Percentiles rank a stretch among this genome's conserved stretches.
These are phyloP conservation scores for Peronospora belbahrii DNA, from an alignment of 352 stramenopile species.

Conservation along the genomic window DNA sequence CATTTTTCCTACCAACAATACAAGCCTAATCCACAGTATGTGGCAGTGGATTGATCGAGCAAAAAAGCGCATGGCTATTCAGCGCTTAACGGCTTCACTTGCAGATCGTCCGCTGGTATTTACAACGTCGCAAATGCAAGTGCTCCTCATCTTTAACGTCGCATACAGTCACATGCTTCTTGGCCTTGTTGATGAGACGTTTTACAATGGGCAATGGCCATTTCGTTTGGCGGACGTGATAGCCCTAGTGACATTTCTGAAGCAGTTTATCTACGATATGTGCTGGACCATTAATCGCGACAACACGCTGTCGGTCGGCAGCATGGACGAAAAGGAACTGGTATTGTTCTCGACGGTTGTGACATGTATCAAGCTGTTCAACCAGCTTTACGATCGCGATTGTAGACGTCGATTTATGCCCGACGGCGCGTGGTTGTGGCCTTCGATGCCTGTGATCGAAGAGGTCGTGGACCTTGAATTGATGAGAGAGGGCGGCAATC, in stretches of 20 bases:
- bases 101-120: slow-evolving; percentile 10
- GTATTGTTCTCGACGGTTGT: slow-evolving; percentile 42
- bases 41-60: slow-evolving; percentile 30
- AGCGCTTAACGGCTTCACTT: slow-evolving; percentile 3
- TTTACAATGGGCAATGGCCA: slow-evolving; percentile 57
- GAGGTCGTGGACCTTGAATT: slow-evolving; percentile 57
- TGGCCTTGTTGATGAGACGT: slow-evolving; percentile 57
- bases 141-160: slow-evolving; percentile 54
- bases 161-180: slow-evolving; percentile 62
- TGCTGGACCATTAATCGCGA: slow-evolving; percentile 44
- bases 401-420: slow-evolving; percentile 41
- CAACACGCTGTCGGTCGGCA: slow-evolving; percentile 10
- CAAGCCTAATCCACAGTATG: slow-evolving; percentile 25
- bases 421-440: slow-evolving; percentile 57
- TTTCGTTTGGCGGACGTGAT: slow-evolving; percentile 36
- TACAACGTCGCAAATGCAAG: slow-evolving; percentile 22
- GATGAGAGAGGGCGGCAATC: slow-evolving; percentile 46
- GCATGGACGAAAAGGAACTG: slow-evolving; percentile 22
- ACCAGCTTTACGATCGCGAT: slow-evolving; percentile 72
- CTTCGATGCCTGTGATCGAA: slow-evolving; percentile 53
- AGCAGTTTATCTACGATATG: slow-evolving; percentile 59
- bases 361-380: slow-evolving; percentile 68
- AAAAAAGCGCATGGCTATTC: slow-evolving; percentile 8
- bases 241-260: slow-evolving; percentile 41
- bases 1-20: neutral